Evolutionary conservation across 139 green algal species (phyloP), one percentile per base, ranked within the genome.

Genomic region (Marvania coccoides): DNA sequence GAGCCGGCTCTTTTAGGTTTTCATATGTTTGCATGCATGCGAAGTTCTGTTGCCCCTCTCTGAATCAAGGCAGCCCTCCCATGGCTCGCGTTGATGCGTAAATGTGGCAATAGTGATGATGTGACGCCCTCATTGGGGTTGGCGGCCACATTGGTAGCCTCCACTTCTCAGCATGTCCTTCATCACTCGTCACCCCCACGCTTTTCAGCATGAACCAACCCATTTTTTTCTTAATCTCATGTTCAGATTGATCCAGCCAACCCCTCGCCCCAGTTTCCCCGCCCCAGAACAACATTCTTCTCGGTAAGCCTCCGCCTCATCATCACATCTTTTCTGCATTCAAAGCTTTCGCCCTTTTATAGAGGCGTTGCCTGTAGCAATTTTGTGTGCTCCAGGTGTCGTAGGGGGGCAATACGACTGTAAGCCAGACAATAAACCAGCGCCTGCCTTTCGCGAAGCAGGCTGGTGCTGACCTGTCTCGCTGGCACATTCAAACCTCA

Each of bases 381-480:
- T 6, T 67, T 31, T 2, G 36, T 55, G 9, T 69, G 56, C 64
- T 70, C 35, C 63, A 77, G 63, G 63, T 77, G 63, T 77, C 63
- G 71, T 63, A 38, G 71, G 64, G 56, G n/a, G 71, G 65, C 63
- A 35, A 63, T 39, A 63, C 31, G 33, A 29, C n/a, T 65, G 72
- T 58, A 68, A 45, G 38, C 40, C 72, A 46, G 62, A 38, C 55
- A 58, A 47, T 47, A 79, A 79, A 79, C 72, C 72, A 79, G 72
- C 59, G 39, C 59, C 19, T 34, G 72, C 46, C 40, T 62, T 51
- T 40, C 58, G n/a, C 47, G 31, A 38, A 69, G 58, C 57, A 38
- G 45, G 59, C 65, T 35, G 15, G 37, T 55, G 65, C 72, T 79
- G 72, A 79, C 72, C 72, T 79, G 72, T 79, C 72, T 79, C 72